These are phyloP conservation scores for Candida quercuum DNA, from an alignment of 805 yeast species.

Conservation along the genomic window DNA sequence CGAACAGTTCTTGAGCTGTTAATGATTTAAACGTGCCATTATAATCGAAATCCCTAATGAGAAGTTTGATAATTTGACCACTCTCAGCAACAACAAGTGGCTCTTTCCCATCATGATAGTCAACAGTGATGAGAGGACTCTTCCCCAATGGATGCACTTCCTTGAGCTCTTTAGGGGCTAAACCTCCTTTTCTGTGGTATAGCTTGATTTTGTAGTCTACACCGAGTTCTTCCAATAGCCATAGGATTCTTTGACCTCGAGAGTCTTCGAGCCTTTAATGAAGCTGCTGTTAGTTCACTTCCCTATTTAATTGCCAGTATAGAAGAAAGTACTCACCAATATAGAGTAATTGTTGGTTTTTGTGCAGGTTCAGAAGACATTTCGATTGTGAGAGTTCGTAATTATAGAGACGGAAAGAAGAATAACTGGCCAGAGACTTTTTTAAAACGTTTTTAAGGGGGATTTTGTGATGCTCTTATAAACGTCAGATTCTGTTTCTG, in stretches of 20 bases:
- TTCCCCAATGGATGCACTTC: constrained; percentile 59
- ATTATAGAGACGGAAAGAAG: no score
- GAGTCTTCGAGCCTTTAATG: constrained; percentile 41
- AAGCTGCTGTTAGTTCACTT: neutral
- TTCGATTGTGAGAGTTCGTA: no score
- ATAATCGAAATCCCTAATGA: constrained; percentile 45
- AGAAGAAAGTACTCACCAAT: neutral
- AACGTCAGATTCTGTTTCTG: no score
- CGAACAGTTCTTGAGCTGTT: constrained; percentile 33
- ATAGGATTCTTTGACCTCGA: constrained; percentile 54
- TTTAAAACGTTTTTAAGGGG: no score
- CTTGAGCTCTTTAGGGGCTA: constrained; percentile 45
- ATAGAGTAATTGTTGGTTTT: neutral
- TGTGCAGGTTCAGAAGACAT: no score
- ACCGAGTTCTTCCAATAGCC: constrained; percentile 59
- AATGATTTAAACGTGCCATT: constrained; percentile 32
- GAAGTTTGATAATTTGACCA: constrained; percentile 50
- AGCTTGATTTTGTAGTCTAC: constrained; percentile 49
- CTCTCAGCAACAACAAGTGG: constrained; percentile 46
- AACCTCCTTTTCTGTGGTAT: constrained; percentile 43
- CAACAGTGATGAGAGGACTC: constrained; percentile 52
- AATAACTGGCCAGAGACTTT: no score
- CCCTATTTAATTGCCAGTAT: neutral
- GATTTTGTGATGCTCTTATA: no score
- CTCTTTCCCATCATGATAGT: constrained; percentile 26